Base-by-base conservation (phyloP, 225 moss, liverwort and hornwort species). In the Pleurozium schreberi region DNA sequence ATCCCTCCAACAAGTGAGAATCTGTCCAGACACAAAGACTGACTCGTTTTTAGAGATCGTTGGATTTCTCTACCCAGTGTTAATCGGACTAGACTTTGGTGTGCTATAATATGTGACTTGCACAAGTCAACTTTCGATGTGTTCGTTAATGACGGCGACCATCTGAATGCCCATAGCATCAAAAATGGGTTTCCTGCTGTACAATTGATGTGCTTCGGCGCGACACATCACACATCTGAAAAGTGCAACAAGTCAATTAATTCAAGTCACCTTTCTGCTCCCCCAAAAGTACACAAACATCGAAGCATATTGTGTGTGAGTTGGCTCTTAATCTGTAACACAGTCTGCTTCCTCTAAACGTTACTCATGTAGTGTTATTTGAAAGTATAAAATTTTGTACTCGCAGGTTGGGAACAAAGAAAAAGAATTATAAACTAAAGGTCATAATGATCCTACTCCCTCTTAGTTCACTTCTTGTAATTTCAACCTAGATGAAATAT, bases 221-320 rank as follows among this genome's bases (percentile, higher is more conserved):
- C 92, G 92, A 67, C 92, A 93, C 98, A 98, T 97, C 64, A 98
- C 97, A 84, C 97, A 97, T 75, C 98, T 98, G 94, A 73, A 86
- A 38, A 84, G 21, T 6, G 45, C 38, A 76, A 63, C 53, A 85
- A 81, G 57, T 34, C 47, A 50, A 16, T 23, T 43, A 53, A 27
- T 49, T 49, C 5, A 57, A 26, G 31, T 76, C 59, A 76, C 40
- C 26, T 52, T 49, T 47, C 62, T 40, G 33, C 31, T 21, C 58
- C 31, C 45, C 26, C 14, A 17, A 50, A 59, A 5, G 18, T 16
- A 85, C 59, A 67, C 12, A 13, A 34, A 42, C 47, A 71, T 71
- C 45, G 27, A 77, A 88, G n/a, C 67, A 7, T 43, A 53, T 20
- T 33, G 14, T 82, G 57, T 42, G 47, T 11, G 38, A 47, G 75